These are phyloP conservation scores for Arthroderma sp. DNA, from an alignment of 2,329 filamentous ascomycete genomes.

Conservation along the genomic window DNA sequence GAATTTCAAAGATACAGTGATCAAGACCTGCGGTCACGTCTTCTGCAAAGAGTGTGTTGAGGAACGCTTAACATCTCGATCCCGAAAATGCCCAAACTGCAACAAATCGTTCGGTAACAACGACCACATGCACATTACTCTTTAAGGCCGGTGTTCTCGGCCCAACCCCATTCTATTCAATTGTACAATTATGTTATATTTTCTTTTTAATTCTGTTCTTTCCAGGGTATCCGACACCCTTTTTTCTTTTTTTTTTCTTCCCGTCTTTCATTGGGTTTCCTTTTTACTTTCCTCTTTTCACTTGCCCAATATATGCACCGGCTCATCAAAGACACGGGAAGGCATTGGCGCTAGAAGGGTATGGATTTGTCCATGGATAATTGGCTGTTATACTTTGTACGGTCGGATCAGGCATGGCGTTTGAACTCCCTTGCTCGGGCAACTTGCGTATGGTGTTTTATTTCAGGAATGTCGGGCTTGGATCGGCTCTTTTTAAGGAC, in stretches of 20 bases:
- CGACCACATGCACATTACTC: constrained; percentile 61
- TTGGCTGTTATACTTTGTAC: too few species aligned
- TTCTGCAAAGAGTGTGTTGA: constrained; percentile 89
- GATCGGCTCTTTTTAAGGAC: too few species aligned
- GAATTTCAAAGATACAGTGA: constrained; percentile 84
- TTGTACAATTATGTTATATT: constrained; percentile 11
- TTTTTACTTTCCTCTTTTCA: neutral
- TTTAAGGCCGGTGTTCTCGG: constrained; percentile 16
- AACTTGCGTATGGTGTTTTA: too few species aligned
- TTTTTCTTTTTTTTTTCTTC: constrained; percentile 11
- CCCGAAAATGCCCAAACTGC: constrained; percentile 91
- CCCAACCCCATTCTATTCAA: constrained; percentile 10
- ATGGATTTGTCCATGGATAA: too few species aligned
- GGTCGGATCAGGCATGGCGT: too few species aligned
- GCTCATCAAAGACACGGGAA: too few species aligned
- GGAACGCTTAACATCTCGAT: constrained; percentile 74
- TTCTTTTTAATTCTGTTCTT: neutral
- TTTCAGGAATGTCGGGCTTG: too few species aligned
- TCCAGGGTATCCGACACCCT: constrained; percentile 2
- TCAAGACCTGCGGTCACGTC: constrained; percentile 89
- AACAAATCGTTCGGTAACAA: constrained; percentile 80
- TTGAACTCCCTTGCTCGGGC: too few species aligned
- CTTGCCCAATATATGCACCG: too few species aligned
- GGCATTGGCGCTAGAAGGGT: too few species aligned
- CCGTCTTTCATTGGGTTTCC: constrained; percentile 10